A percentile compares a stretch with the other conserved stretches of the same genome.
Evolutionary conservation across 345 rosid genomes (phyloP).

Genomic region (Linum trigynum): DNA sequence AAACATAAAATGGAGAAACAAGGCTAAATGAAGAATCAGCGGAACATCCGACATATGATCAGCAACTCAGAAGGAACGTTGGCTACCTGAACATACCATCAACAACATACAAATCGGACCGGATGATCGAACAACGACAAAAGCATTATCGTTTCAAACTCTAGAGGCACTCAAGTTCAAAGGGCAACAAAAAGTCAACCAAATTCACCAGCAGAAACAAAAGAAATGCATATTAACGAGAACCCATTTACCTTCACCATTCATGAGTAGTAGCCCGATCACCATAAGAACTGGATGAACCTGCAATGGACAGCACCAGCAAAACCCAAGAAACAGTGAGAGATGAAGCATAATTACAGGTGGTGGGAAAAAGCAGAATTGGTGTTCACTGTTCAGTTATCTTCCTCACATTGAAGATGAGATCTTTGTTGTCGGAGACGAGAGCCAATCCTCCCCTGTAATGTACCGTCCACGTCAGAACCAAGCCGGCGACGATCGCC

Average conservation of each 20-base stretch:
- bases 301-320: slow-evolving; percentile 20
- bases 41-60: too few relatives aligned
- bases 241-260: slow-evolving; percentile 59
- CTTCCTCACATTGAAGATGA: slow-evolving; percentile 65
- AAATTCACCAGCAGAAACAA: neutral
- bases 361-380: neutral
- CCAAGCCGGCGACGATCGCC: slow-evolving; percentile 36
- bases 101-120: too few relatives aligned
- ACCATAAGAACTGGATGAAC: slow-evolving; percentile 84
- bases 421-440: slow-evolving; percentile 76
- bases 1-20: too few relatives aligned
- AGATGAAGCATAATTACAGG: neutral
- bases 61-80: too few relatives aligned
- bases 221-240: too few relatives aligned
- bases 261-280: slow-evolving; percentile 54
- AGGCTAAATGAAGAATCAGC: too few relatives aligned
- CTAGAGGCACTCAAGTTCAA: too few relatives aligned
- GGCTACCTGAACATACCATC: too few relatives aligned
- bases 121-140: too few relatives aligned
- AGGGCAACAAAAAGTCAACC: too few relatives aligned
- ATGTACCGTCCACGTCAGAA: slow-evolving; percentile 63
- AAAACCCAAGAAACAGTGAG: neutral
- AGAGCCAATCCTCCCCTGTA: slow-evolving; percentile 93
- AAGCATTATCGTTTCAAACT: too few relatives aligned
- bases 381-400: too few relatives aligned